These are phyloP conservation scores for Penicillium sp. DNA, from an alignment of 2,329 filamentous ascomycete species.

Conservation along the genomic window DNA sequence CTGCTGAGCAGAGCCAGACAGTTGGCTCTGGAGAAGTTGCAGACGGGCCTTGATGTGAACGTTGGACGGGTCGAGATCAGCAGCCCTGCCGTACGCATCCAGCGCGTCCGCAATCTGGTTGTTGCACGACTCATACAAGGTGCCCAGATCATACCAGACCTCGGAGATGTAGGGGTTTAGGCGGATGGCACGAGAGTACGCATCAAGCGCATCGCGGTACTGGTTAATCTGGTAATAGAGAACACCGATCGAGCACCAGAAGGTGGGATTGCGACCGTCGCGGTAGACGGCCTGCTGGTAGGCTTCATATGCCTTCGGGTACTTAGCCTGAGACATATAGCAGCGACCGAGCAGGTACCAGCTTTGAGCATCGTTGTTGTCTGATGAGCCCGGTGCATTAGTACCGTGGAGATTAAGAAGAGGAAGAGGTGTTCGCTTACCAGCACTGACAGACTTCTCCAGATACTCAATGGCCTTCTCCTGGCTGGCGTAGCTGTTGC, in stretches of 20 bases:
- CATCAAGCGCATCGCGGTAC: slow-evolving; percentile 95
- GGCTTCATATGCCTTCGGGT: slow-evolving; percentile 96
- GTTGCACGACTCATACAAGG: slow-evolving; percentile 98
- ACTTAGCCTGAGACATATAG: slow-evolving; percentile 99
- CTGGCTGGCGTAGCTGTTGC: slow-evolving; percentile 85
- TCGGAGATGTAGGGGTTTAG: slow-evolving; percentile 98
- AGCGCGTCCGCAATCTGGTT: slow-evolving; percentile 96
- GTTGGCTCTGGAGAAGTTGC: slow-evolving; percentile 79
- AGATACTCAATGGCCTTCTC: slow-evolving; percentile 96
- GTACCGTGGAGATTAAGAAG: not conserved
- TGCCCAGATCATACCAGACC: slow-evolving; percentile 98
- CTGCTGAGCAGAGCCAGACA: slow-evolving; percentile 69
- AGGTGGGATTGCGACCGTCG: slow-evolving; percentile 95
- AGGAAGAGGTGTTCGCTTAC: slow-evolving; percentile 53
- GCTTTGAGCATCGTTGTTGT: slow-evolving; percentile 93
- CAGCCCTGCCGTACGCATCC: slow-evolving; percentile 91
- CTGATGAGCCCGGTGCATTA: slow-evolving; percentile 49
- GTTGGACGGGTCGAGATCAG: slow-evolving; percentile 89
- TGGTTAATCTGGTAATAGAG: slow-evolving; percentile 99
- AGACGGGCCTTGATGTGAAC: slow-evolving; percentile 95
- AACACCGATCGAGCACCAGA: slow-evolving; percentile 99
- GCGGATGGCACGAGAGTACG: slow-evolving; percentile 93
- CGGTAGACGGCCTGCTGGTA: slow-evolving; percentile 99
- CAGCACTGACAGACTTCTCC: slow-evolving; percentile 91
- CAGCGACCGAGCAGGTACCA: slow-evolving; percentile 97